Evolutionary conservation across 2,329 filamentous ascomycete species (phyloP), one percentile per base, ranked within the genome.

Genomic region (Botryotinia globosa): DNA sequence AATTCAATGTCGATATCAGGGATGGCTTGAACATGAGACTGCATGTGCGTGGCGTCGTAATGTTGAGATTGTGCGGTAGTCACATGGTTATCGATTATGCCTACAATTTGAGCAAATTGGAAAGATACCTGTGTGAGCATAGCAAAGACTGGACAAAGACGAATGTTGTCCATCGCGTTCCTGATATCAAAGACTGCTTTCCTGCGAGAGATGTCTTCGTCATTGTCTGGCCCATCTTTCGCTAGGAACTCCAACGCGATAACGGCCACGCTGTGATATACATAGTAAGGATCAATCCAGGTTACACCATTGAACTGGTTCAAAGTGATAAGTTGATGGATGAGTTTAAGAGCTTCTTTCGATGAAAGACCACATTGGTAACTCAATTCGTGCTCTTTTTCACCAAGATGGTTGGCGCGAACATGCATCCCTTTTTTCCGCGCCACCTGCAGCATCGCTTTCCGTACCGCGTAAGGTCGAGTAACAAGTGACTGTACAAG

Each of bases 41-140:
- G 59, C 34, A 42, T 32, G 18, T 54, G 16, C 18, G 37, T 32
- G 29, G 22, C 25, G 37, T 68, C 54, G 63, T 25, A 59, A 39
- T 68, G 63, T 63, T 62, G 54, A 69, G 54, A 25, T 34, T 61
- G 37, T n/a, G 56, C 37, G 32, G 42, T 12, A 20, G n/a, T 42
- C 42, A 37, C 9, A 25, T 69, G 9, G 44, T 42, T 72, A 58
- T 80, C 79, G 61, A 80, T 76, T 58, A 80, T 78, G 0, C 77
- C 78, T 6, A 79, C 79, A 44, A 80, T 80, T 71, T 80, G 78
- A 8, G 78, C 78, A 7, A 80, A 75, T 72, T 80, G 79, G 7
- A 78, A 64, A 5, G 76, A 71, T 1, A 80, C 79, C 69, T 79
- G 78, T 1, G 76, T 79, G 20, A 80, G 68, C 45, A 80, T 76